Base-by-base conservation (phyloP, 352 stramenopile genomes). In the Thalassiosira oceanica region DNA sequence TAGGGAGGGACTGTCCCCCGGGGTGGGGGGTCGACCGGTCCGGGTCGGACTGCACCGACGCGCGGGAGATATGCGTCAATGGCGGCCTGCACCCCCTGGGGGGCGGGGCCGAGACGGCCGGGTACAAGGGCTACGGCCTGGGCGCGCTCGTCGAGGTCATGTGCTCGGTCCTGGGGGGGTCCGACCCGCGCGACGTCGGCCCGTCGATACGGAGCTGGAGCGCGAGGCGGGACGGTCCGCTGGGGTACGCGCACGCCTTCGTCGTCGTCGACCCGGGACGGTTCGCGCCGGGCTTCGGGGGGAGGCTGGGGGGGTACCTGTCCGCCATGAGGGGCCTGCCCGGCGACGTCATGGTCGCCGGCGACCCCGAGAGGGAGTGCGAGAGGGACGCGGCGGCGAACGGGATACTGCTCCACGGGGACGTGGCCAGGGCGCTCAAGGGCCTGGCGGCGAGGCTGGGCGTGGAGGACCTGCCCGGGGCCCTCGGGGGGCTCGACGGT, bases 91-190 rank as follows among this genome's bases (percentile, higher is more conserved):
- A 55, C 20, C 46, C 46, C 18, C 20, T 55, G 15, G 46, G 46
- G n/a, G 46, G 46, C 46, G 29, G 6, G 37, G 46, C 39, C n/a
- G 46, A 55, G 15, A 55, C 46, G 23, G 46, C 46, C n/a, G 46
- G 46, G 8, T 55, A 55, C 46, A 55, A 55, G 37, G 46, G 46
- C 46, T 55, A 55, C 20, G 46, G 46, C 10, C 46, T 55, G 23
- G 46, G 46, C 7, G 15, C 46, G 11, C 46, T 55, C 37, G 46
- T 55, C 13, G 46, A 55, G 24, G 46, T 55, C 46, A 55, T 55
- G 46, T 51, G 10, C 20, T 7, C 46, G 10, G 46, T 55, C 29
- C 20, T 55, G 18, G 46, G 46, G 15, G 46, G 46, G n/a, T 15
- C 46, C n/a, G n/a, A n/a, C n/a, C n/a, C n/a, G n/a, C n/a, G n/a